phyloP scores from a whole-genome alignment of 768 basidiomycete genomes.

The Kwoniella sp. region DNA sequence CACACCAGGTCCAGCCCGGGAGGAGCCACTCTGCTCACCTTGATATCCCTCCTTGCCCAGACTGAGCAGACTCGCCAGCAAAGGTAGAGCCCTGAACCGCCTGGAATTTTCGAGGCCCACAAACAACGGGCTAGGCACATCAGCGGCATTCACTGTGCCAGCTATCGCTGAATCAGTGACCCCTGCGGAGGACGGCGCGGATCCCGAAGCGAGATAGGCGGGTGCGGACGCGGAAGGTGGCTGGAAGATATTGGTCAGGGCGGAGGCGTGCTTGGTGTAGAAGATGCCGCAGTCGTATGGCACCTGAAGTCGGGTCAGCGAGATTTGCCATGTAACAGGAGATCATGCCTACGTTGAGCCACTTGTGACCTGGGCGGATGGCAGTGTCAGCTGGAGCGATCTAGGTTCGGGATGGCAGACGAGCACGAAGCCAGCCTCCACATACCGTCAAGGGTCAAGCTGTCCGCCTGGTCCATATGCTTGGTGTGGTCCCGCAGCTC shows the following conservation, averaged over 20 bases:
- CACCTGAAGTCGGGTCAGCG: constrained; percentile 20
- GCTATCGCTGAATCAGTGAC: neutral
- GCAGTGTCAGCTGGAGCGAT: neutral
- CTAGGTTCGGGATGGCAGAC: too few relatives aligned
- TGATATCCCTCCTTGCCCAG: constrained; percentile 52
- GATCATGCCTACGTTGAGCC: constrained; percentile 55
- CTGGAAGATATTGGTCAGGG: constrained; percentile 49
- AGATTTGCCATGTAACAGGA: neutral
- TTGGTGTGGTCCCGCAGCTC: constrained; percentile 40
- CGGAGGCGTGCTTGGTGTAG: constrained; percentile 44
- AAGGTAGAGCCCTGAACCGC: constrained; percentile 52
- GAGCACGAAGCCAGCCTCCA: too few relatives aligned
- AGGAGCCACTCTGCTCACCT: too few relatives aligned
- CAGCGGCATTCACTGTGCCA: constrained; percentile 12
- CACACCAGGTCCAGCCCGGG: too few relatives aligned
- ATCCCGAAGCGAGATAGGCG: constrained; percentile 49
- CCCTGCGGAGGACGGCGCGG: neutral
- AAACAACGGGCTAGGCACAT: constrained; percentile 51
- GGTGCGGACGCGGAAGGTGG: constrained; percentile 47
- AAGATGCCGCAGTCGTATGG: constrained; percentile 53
- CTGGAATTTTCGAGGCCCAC: constrained; percentile 53
- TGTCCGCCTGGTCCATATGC: constrained; percentile 52
- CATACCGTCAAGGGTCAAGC: constrained; percentile 52
- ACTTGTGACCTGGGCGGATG: constrained; percentile 41
- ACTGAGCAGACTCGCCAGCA: constrained; percentile 51